Conservation (phyloP, 2,329 filamentous ascomycete species). For the Teratosphaeriaceae sp. region DNA sequence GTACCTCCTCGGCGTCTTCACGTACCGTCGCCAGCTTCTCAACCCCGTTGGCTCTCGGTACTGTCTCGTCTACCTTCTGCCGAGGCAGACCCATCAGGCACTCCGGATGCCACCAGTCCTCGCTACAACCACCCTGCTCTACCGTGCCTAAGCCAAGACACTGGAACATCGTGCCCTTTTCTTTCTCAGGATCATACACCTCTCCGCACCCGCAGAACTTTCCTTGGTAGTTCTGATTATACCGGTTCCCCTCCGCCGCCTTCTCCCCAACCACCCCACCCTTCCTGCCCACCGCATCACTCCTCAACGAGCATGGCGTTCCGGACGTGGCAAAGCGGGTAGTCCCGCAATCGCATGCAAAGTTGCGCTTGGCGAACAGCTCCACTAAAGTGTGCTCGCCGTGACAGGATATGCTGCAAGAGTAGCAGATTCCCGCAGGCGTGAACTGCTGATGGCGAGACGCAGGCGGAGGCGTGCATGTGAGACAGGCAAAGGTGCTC, state of each 20-base stretch:
- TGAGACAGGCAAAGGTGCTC: constrained; percentile 84
- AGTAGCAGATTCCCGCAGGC: constrained; percentile 86
- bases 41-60: constrained; percentile 16
- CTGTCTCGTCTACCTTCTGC: constrained; percentile 42
- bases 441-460: constrained; percentile 57
- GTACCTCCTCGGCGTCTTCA: constrained; percentile 31
- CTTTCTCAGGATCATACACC: constrained; percentile 79
- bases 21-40: constrained; percentile 20
- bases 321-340: constrained; percentile 60
- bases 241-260: constrained; percentile 67
- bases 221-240: constrained; percentile 95
- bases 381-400: constrained; percentile 93
- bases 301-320: constrained; percentile 70
- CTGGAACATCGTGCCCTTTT: constrained; percentile 98
- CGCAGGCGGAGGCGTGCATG: constrained; percentile 76
- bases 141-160: constrained; percentile 77
- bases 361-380: constrained; percentile 91
- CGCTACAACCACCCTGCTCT: constrained; percentile 82
- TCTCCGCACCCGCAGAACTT: constrained; percentile 84
- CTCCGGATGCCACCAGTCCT: constrained; percentile 97
- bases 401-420: constrained; percentile 93
- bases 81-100: constrained; percentile 78
- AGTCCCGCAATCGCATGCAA: constrained; percentile 94
- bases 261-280: constrained; percentile 71
- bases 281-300: constrained; percentile 66